A percentile compares a stretch with the other conserved stretches of the same genome.
These are phyloP conservation scores for Naganishia sp. DNA, from an alignment of 1,284 basidiomycete species.

Conservation along the genomic window DNA sequence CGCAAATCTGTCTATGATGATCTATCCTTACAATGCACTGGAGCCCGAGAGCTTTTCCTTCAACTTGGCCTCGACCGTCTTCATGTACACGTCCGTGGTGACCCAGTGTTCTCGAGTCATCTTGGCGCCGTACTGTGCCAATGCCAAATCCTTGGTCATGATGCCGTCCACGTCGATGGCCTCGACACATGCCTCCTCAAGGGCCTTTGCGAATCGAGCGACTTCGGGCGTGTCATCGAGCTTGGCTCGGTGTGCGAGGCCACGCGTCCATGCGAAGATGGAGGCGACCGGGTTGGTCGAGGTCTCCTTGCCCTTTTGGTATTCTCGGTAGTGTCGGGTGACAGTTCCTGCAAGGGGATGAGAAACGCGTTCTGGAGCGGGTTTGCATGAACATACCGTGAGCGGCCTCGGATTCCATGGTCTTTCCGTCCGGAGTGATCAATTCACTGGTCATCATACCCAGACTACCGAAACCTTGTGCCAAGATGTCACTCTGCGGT, in stretches of 20 bases:
- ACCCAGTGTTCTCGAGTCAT: conserved; percentile 94
- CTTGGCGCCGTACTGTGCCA: conserved; percentile 89
- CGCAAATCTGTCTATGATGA: conserved; percentile 10
- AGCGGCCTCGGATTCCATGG: conserved; percentile 92
- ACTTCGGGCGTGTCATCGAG: conserved; percentile 81
- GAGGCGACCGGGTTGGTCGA: conserved; percentile 97
- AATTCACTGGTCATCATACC: conserved; percentile 99
- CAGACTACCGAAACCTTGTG: conserved; percentile 83
- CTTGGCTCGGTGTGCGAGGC: conserved; percentile 88
- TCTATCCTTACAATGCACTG: conserved; percentile 18
- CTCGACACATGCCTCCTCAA: conserved; percentile 88
- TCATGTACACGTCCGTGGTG: conserved; percentile 85
- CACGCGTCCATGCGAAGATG: conserved; percentile 98
- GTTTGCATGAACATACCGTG: conserved; percentile 63
- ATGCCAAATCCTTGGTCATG: conserved; percentile 96
- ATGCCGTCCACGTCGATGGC: conserved; percentile 84
- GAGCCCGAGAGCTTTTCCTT: conserved; percentile 32
- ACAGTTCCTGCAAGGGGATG: conserved; percentile 54
- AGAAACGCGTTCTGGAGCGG: too few species aligned
- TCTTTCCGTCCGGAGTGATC: conserved; percentile 89
- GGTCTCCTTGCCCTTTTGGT: conserved; percentile 93
- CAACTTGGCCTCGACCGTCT: conserved; percentile 62
- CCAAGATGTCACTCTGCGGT: conserved; percentile 78
- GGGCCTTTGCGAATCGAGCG: conserved; percentile 70
- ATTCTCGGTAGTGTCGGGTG: conserved; percentile 95